phyloP scores from a whole-genome alignment of 805 yeast genomes.

The Ogataea minuta region DNA sequence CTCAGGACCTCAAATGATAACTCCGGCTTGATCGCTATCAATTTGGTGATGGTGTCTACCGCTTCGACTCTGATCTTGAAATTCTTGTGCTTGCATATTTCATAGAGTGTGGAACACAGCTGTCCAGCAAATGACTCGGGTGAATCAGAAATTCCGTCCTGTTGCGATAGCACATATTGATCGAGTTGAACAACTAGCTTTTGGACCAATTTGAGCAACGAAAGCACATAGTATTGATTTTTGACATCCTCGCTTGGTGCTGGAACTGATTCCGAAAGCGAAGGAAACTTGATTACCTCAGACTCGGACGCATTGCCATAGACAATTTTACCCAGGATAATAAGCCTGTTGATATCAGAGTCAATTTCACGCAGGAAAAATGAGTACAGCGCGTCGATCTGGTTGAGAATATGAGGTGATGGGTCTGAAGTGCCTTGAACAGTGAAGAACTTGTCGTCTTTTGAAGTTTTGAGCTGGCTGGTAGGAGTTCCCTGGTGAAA shows the following conservation, averaged over 20 bases:
- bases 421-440: constrained; percentile 9
- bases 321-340: constrained; percentile 29
- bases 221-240: constrained; percentile 29
- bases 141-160: constrained; percentile 26
- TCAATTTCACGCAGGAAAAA: constrained; percentile 32
- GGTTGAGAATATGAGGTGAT: constrained; percentile 23
- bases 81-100: constrained; percentile 38
- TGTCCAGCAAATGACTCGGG: constrained; percentile 30
- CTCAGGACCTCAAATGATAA: constrained; percentile 31
- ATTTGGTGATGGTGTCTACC: constrained; percentile 33
- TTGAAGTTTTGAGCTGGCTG: constrained; percentile 16
- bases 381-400: constrained; percentile 29
- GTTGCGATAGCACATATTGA: constrained; percentile 33
- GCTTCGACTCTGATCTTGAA: constrained; percentile 43
- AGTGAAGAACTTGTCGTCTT: constrained; percentile 17
- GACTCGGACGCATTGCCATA: constrained; percentile 19
- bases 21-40: constrained; percentile 37
- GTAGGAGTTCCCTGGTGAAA: constrained; percentile 22
- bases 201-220: constrained; percentile 30
- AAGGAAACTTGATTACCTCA: constrained; percentile 18
- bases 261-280: constrained; percentile 19
- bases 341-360: constrained; percentile 35
- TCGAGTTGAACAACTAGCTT: constrained; percentile 29
- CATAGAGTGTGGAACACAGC: constrained; percentile 36
- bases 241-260: constrained; percentile 9